A percentile compares a stretch with the other conserved stretches of the same genome.
Evolutionary conservation across 176 grass and related monocot species (phyloP).

Genomic region (Zea luxurians): DNA sequence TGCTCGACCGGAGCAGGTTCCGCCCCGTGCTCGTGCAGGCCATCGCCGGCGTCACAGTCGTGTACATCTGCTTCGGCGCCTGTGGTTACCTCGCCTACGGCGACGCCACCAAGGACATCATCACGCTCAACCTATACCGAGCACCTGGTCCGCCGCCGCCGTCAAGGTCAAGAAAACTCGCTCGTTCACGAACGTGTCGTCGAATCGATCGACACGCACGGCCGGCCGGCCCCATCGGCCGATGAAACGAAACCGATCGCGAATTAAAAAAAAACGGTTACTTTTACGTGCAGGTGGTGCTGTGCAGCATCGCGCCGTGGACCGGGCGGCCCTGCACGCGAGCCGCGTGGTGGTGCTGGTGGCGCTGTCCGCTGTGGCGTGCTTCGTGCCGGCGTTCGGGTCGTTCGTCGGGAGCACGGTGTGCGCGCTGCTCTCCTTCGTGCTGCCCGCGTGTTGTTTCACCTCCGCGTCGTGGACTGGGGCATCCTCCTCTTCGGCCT

Average conservation of each 20-base stretch:
- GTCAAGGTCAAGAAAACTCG: conserved; percentile 49
- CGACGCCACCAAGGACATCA: conserved; percentile 75
- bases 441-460: conserved; percentile 72
- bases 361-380: conserved; percentile 58
- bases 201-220: no score
- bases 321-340: conserved; percentile 48
- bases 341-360: conserved; percentile 61
- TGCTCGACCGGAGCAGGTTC: conserved; percentile 60
- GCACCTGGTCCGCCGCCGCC: conserved; percentile 56
- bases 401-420: conserved; percentile 79
- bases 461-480: conserved; percentile 67
- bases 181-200: no score
- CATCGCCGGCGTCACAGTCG: conserved; percentile 53
- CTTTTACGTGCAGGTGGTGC: no score
- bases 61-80: conserved; percentile 69
- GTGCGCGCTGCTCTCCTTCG: conserved; percentile 86
- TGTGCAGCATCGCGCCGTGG: neutral
- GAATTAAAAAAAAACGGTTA: no score
- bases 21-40: conserved; percentile 59
- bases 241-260: no score
- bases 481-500: conserved; percentile 56
- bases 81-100: conserved; percentile 88
- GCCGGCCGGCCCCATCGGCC: no score
- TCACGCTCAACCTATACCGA: conserved; percentile 81
- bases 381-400: conserved; percentile 81